Percentiles rank a stretch among this genome's conserved stretches.
phyloP scores from a whole-genome alignment of 768 basidiomycete species.

The Naganishia antarctica region DNA sequence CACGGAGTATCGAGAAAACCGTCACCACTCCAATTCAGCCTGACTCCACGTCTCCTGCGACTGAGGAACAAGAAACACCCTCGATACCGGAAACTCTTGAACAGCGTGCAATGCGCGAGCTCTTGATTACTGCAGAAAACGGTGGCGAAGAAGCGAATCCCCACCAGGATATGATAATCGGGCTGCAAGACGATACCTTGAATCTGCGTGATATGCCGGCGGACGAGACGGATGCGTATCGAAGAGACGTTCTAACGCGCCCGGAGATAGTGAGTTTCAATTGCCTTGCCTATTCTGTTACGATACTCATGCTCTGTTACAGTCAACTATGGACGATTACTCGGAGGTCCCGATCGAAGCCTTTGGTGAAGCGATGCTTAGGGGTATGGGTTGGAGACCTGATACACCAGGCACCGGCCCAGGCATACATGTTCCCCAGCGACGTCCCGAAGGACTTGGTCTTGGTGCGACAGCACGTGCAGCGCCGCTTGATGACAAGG shows the following conservation, averaged over 20 bases:
- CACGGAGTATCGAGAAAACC: not conserved
- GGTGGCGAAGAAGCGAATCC: constrained; percentile 38
- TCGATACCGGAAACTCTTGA: constrained; percentile 47
- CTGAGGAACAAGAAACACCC: constrained; percentile 43
- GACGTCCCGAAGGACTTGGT: constrained; percentile 80
- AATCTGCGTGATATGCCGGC: constrained; percentile 47
- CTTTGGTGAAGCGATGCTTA: constrained; percentile 85
- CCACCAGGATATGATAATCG: constrained; percentile 58
- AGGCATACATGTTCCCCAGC: constrained; percentile 70
- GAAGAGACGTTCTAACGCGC: constrained; percentile 73
- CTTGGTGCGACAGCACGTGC: constrained; percentile 86
- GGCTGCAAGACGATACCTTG: constrained; percentile 42
- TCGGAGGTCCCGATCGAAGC: constrained; percentile 82
- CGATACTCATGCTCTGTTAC: not conserved
- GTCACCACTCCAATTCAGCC: too few relatives aligned
- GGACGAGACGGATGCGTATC: constrained; percentile 76
- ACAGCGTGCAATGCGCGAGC: constrained; percentile 26
- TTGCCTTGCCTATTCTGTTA: not conserved
- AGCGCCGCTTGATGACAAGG: constrained; percentile 52
- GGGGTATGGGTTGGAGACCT: constrained; percentile 92
- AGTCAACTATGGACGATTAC: constrained; percentile 76
- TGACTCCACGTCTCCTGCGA: not conserved
- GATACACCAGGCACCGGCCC: constrained; percentile 56
- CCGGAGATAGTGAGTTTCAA: constrained; percentile 37
- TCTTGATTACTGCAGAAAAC: constrained; percentile 12